A percentile compares a stretch with the other conserved stretches of the same genome.
Conservation (phyloP, 768 basidiomycete genomes). For the Termitomyces sp. region DNA sequence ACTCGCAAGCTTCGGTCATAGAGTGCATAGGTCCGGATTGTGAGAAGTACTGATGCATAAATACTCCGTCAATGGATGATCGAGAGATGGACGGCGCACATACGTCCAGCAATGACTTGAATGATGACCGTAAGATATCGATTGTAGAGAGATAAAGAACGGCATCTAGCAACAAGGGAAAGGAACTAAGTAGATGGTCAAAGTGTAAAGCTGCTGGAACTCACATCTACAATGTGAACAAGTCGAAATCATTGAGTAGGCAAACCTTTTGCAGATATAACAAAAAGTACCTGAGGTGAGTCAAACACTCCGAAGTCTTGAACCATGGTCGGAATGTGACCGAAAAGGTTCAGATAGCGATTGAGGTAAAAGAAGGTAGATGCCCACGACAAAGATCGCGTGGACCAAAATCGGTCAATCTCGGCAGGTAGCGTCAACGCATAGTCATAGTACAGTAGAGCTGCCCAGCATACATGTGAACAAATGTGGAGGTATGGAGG, state of each 20-base stretch:
- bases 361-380: slow-evolving; percentile 36
- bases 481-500: background rate
- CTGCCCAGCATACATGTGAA: background rate
- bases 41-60: slow-evolving; percentile 25
- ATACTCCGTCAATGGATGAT: background rate
- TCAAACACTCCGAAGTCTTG: slow-evolving; percentile 24
- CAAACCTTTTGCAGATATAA: background rate
- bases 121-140: slow-evolving; percentile 24
- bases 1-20: slow-evolving; percentile 26
- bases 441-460: slow-evolving; percentile 17
- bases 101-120: slow-evolving; percentile 31
- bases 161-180: slow-evolving; percentile 16
- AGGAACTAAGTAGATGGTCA: background rate
- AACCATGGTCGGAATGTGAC: slow-evolving; percentile 22
- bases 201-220: background rate
- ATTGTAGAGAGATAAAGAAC: slow-evolving; percentile 18
- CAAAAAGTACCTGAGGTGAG: slow-evolving; percentile 14
- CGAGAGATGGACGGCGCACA: slow-evolving; percentile 7
- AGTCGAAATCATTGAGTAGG: background rate
- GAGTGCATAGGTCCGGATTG: slow-evolving; percentile 35
- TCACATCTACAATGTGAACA: background rate
- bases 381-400: slow-evolving; percentile 22
- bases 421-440: slow-evolving; percentile 38
- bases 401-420: slow-evolving; percentile 37
- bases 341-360: slow-evolving; percentile 26